Base-by-base conservation (phyloP, 1,284 basidiomycete species). In the Trichosporon faecale region DNA sequence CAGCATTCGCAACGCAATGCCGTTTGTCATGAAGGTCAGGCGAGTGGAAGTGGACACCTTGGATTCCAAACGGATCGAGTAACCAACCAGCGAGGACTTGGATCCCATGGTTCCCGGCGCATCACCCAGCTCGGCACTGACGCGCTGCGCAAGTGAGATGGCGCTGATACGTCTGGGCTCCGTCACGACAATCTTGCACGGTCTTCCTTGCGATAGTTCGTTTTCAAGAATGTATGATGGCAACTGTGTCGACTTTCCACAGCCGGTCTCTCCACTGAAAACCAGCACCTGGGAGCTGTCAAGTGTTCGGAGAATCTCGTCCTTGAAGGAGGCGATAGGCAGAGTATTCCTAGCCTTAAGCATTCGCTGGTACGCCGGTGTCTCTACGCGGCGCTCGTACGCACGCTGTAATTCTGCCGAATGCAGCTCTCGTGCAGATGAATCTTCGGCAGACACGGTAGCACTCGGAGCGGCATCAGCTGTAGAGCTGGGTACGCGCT, bases 131-230 rank as follows among this genome's bases (percentile, higher is more conserved):
- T 99, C 97, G 66, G 89, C 88, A 16, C 95, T 96, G 12, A 99
- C 96, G 71, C 96, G 91, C 77, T 98, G 94, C 0, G 97, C 96
- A 3, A 99, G 88, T 0, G 97, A 98, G 65, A 99, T 94, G 0
- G 97, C 96, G 69, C 95, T 97, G 76, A 99, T 99, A 68, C 96
- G 90, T 29, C 97, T 88, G 0, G 97, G 97, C 77, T 99, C 96
- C 2, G 96, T 98, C 74, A 95, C 97, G 77, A 91, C 94, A 75
- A 99, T 93, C 82, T 92, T 96, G 86, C 95, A 98, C 65, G 89
- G 87, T 75, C 88, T 88, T 21, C 95, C 96, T 70, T 88, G 88
- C 5, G 90, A 88, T 18, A 98, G 88, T 67, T 93, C 90, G 78
- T 97, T 89, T 81, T 99, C 97, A 9, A 99, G 87, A 71, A 99